These are phyloP conservation scores for Gymnopilus junonius DNA, from an alignment of 768 basidiomycete genomes.

Conservation along the genomic window DNA sequence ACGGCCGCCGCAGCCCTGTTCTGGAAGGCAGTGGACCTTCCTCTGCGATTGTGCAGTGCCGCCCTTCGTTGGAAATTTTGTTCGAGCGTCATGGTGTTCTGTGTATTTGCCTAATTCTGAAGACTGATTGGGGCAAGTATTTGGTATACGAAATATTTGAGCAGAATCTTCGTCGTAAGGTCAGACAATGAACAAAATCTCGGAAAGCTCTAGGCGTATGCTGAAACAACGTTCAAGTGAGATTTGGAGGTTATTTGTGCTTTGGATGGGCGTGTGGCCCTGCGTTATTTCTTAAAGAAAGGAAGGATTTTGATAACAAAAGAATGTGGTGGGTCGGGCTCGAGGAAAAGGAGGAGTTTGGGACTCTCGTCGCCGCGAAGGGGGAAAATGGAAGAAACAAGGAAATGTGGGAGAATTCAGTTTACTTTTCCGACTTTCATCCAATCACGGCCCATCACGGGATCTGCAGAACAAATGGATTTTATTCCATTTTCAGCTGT, in stretches of 20 bases:
- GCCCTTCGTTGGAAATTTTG: slow-evolving; percentile 11
- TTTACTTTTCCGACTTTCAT: too few species aligned
- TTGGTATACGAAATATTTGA: not conserved
- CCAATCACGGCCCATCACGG: not conserved
- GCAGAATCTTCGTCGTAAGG: not conserved
- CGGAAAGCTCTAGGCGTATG: not conserved
- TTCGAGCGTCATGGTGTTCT: not conserved
- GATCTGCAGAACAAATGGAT: not conserved
- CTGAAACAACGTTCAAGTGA: not conserved
- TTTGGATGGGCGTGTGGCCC: not conserved
- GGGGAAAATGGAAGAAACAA: not conserved
- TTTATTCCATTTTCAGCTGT: too few species aligned
- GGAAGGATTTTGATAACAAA: not conserved
- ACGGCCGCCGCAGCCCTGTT: not conserved
- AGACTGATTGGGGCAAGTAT: not conserved
- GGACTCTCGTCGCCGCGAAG: not conserved
- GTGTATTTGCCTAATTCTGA: not conserved
- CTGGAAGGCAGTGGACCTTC: not conserved
- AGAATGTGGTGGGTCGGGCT: slow-evolving; percentile 8
- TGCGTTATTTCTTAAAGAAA: slow-evolving; percentile 6
- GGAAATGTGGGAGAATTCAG: slow-evolving; percentile 9
- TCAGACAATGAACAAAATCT: not conserved
- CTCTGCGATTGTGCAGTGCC: not conserved
- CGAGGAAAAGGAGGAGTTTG: not conserved
- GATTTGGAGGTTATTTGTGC: not conserved